Evolutionary conservation across 2,329 filamentous ascomycete species (phyloP).

Genomic region (Aureobasidium sp.): DNA sequence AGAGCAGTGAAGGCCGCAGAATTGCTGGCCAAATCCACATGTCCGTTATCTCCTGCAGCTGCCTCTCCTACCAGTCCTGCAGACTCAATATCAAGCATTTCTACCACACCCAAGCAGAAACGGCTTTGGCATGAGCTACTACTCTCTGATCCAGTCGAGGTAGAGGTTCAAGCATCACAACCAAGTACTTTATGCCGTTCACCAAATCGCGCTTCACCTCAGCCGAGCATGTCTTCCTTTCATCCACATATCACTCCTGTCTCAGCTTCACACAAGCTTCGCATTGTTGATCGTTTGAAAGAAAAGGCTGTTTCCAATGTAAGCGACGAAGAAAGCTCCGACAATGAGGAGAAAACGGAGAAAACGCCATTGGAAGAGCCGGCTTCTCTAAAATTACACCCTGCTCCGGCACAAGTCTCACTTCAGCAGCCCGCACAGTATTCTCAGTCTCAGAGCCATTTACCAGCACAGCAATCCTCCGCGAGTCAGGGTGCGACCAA

Average conservation of each 20-base stretch:
- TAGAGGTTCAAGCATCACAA: background rate
- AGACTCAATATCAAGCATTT: constrained; percentile 4
- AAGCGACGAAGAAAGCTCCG: constrained; percentile 21
- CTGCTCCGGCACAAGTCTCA: background rate
- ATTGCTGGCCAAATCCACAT: background rate
- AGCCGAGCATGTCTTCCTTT: background rate
- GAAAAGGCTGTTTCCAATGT: constrained; percentile 21
- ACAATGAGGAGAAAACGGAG: constrained; percentile 5
- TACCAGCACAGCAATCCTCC: background rate
- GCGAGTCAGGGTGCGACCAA: constrained; percentile 29
- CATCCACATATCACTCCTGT: background rate
- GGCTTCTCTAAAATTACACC: background rate
- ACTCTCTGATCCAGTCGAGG: constrained; percentile 15
- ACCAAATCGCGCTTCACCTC: background rate
- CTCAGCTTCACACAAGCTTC: constrained; percentile 17
- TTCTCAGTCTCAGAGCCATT: background rate
- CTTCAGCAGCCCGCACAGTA: background rate
- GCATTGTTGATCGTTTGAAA: constrained; percentile 30
- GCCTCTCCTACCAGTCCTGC: constrained; percentile 3
- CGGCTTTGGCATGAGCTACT: constrained; percentile 28
- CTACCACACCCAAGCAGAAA: constrained; percentile 28
- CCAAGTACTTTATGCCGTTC: background rate
- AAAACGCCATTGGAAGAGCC: background rate
- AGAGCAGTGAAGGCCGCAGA: background rate
- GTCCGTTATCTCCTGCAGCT: background rate